Evolutionary conservation across 225 moss, liverwort and hornwort species (phyloP).

Genomic region (Anthoceros angustus): DNA sequence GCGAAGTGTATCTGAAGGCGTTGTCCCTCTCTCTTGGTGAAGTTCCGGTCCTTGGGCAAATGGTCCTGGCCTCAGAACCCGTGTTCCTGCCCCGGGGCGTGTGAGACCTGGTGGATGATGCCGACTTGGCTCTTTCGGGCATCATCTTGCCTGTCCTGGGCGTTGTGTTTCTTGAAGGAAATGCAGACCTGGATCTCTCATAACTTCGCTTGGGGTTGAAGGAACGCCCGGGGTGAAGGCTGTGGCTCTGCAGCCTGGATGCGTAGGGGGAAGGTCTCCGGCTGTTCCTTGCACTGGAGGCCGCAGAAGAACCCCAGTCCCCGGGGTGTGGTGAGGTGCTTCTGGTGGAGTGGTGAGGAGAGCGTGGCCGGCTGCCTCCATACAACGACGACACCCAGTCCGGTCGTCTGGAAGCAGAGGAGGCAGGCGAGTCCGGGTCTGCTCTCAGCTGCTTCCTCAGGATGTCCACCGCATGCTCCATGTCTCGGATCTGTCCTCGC

Average conservation of each 20-base stretch:
- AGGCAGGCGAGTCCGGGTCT: slow-evolving; percentile 5
- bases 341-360: not conserved
- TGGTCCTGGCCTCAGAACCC: too few relatives aligned
- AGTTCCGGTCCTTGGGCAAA: not conserved
- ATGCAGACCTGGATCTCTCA: slow-evolving; percentile 4
- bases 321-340: not conserved
- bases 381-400: slow-evolving; percentile 20
- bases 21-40: not conserved
- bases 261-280: not conserved
- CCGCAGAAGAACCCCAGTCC: not conserved
- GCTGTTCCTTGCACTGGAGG: not conserved
- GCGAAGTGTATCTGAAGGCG: not conserved
- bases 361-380: not conserved
- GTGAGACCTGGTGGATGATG: not conserved
- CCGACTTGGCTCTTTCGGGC: not conserved
- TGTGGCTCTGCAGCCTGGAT: not conserved
- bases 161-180: not conserved
- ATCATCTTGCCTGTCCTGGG: not conserved
- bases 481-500: slow-evolving; percentile 30
- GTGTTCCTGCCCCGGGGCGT: not conserved
- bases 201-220: not conserved
- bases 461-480: slow-evolving; percentile 48
- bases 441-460: slow-evolving; percentile 29
- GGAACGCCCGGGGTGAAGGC: not conserved
- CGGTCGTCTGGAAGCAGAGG: slow-evolving; percentile 20